These are phyloP conservation scores for Senecio squalidus DNA, from an alignment of 140 eudicot species.

Conservation along the genomic window DNA sequence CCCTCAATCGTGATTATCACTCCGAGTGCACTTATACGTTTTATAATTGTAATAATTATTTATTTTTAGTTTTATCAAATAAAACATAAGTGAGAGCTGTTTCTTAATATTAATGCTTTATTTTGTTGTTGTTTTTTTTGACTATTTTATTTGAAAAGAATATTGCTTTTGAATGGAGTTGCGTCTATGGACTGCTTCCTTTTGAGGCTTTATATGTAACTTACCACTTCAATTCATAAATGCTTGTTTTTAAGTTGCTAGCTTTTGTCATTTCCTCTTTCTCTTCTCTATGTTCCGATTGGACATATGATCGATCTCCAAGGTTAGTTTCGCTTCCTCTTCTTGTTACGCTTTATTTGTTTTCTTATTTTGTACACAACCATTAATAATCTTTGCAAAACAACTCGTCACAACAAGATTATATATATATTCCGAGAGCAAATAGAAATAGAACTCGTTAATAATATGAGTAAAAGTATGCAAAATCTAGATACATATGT, in stretches of 20 bases:
- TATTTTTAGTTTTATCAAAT: background rate
- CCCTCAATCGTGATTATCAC: too few relatives aligned
- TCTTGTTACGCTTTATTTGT: background rate
- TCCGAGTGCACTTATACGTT: too few relatives aligned
- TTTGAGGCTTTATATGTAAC: slow-evolving; percentile 8
- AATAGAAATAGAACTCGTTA: too few relatives aligned
- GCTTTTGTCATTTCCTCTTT: background rate
- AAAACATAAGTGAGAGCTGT: background rate
- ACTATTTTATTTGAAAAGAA: background rate
- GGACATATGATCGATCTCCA: background rate
- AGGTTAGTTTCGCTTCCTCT: slow-evolving; percentile 8
- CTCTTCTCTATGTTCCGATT: background rate
- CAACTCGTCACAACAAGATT: background rate
- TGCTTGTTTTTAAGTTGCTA: background rate
- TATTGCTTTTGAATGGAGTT: slow-evolving; percentile 11
- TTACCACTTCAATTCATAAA: background rate
- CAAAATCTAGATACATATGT: too few relatives aligned
- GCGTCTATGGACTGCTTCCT: slow-evolving; percentile 8
- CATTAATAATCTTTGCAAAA: too few relatives aligned
- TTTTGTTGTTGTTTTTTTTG: slow-evolving; percentile 5
- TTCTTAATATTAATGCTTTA: background rate
- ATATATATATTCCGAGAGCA: too few relatives aligned
- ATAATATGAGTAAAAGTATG: too few relatives aligned
- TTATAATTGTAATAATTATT: too few relatives aligned
- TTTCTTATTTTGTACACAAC: background rate